These are phyloP conservation scores for Neospora caninum DNA, from an alignment of 169 alveolate species.

Conservation along the genomic window DNA sequence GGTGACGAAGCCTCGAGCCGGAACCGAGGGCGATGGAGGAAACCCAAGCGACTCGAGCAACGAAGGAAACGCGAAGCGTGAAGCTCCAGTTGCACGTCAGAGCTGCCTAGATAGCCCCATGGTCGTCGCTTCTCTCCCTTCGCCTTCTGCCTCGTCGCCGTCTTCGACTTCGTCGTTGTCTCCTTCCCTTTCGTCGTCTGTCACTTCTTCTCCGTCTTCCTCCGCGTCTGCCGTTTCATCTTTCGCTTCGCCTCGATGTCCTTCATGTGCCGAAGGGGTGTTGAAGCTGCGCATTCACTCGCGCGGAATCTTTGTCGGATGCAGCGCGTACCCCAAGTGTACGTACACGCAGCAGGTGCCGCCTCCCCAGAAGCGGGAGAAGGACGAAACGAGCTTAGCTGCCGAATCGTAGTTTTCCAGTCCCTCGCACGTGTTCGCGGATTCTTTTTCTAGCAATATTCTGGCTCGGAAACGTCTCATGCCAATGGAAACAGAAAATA, in stretches of 20 bases:
- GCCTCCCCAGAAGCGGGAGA: background rate
- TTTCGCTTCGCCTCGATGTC: background rate
- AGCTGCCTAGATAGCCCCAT: too few species aligned
- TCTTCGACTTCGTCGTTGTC: background rate
- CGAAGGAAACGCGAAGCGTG: background rate
- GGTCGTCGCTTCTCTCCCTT: too few species aligned
- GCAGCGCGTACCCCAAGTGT: slow-evolving; percentile 8
- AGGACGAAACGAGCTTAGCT: background rate
- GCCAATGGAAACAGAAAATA: too few species aligned
- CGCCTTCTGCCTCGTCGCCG: background rate
- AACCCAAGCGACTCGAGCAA: background rate
- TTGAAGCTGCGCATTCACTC: background rate
- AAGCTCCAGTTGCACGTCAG: too few species aligned
- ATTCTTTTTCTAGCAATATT: too few species aligned
- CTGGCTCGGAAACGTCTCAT: too few species aligned
- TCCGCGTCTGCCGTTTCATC: background rate
- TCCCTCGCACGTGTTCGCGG: too few species aligned
- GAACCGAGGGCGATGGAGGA: background rate
- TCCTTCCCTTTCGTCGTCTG: background rate
- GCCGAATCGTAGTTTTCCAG: background rate
- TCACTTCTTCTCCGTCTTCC: background rate
- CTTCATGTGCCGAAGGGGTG: background rate
- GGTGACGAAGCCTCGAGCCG: too few species aligned
- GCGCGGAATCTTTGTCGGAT: background rate
- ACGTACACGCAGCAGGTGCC: background rate